Conservation (phyloP, 106 monocot genomes). For the Platanthera guangdongensis region DNA sequence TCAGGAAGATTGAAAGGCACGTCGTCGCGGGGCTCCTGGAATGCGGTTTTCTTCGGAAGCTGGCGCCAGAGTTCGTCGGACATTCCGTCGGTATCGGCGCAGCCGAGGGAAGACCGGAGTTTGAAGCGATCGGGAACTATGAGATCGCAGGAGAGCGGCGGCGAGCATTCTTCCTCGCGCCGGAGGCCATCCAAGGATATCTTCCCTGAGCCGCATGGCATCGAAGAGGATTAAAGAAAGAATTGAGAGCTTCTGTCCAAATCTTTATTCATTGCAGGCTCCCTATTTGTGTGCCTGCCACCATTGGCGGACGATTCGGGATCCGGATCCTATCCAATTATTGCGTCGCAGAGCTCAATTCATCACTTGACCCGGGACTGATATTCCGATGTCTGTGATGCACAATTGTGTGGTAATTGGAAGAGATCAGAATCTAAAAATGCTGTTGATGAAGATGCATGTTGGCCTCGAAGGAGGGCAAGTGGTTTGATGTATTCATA, state of each 20-base stretch:
- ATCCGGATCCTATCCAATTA: not conserved
- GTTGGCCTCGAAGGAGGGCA: not conserved
- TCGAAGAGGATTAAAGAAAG: constrained; percentile 28
- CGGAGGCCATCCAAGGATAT: constrained; percentile 53
- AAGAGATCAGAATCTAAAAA: not conserved
- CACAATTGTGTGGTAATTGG: not conserved
- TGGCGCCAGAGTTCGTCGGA: constrained; percentile 59
- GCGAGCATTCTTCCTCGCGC: constrained; percentile 34
- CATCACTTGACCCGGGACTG: not conserved
- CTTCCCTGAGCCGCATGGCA: constrained; percentile 55
- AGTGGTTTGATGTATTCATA: not conserved
- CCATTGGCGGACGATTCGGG: not conserved
- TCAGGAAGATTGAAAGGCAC: constrained; percentile 36
- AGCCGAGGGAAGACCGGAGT: constrained; percentile 23
- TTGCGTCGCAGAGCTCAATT: not conserved
- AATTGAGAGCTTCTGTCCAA: not conserved
- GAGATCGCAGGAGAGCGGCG: constrained; percentile 52
- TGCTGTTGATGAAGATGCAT: not conserved
- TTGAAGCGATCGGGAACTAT: constrained; percentile 40
- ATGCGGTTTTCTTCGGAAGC: constrained; percentile 52
- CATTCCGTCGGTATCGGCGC: constrained; percentile 11
- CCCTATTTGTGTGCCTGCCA: constrained; percentile 7
- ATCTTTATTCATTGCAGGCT: constrained; percentile 1
- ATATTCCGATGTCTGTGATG: not conserved
- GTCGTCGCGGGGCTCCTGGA: constrained; percentile 63